Conservation (phyloP, 805 yeast species). For the Yarrowia yakushimensis region DNA sequence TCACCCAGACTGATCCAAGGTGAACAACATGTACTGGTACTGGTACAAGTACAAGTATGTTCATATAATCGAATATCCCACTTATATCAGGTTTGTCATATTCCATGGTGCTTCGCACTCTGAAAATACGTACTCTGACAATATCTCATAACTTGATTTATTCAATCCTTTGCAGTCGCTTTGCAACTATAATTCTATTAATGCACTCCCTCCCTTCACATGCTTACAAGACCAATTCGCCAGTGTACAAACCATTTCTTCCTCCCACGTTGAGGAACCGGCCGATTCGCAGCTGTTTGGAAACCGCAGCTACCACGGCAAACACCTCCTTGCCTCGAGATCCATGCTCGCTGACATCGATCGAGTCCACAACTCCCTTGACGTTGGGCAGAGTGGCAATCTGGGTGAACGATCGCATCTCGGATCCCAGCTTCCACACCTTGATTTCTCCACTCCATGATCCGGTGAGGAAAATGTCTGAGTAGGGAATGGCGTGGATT, state of each 20-base stretch:
- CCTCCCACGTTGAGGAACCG: conserved; percentile 74
- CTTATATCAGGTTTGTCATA: too few relatives aligned
- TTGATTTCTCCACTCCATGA: conserved; percentile 78
- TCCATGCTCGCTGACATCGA: conserved; percentile 32
- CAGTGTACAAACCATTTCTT: conserved; percentile 63
- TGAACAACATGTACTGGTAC: too few relatives aligned
- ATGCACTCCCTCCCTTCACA: conserved; percentile 22
- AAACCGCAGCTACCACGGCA: conserved; percentile 57
- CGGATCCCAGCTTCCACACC: conserved; percentile 72
- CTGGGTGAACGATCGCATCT: conserved; percentile 55
- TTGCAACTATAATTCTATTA: conserved; percentile 1
- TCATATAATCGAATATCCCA: too few relatives aligned
- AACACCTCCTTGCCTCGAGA: conserved; percentile 45
- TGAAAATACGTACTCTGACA: too few relatives aligned
- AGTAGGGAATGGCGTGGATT: conserved; percentile 74
- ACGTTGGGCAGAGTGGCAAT: conserved; percentile 57
- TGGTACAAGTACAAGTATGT: too few relatives aligned
- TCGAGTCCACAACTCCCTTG: conserved; percentile 53
- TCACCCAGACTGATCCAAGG: too few relatives aligned
- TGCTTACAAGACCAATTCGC: conserved; percentile 26
- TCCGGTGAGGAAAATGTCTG: conserved; percentile 81
- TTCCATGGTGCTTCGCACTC: too few relatives aligned
- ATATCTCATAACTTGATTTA: neutral
- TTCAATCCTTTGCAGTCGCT: neutral
- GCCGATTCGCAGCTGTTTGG: conserved; percentile 85